Percentiles rank a stretch among this genome's conserved stretches.
These are phyloP conservation scores for Lasiodiplodia hormozganensis DNA, from an alignment of 2,329 filamentous ascomycete species.

Conservation along the genomic window DNA sequence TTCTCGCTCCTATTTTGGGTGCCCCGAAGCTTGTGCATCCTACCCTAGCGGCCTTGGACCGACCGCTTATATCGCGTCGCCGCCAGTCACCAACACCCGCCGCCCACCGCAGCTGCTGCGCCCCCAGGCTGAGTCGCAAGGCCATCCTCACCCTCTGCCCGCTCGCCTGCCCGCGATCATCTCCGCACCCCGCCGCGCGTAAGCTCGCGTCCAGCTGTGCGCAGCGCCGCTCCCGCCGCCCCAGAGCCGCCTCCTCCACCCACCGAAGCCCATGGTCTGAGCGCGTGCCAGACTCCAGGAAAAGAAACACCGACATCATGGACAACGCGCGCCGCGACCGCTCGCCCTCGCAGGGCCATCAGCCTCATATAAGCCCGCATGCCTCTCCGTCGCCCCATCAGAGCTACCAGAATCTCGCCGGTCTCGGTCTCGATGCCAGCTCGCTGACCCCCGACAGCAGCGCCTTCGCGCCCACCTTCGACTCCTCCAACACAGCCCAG, in stretches of 20 bases:
- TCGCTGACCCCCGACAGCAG: slow-evolving; percentile 40
- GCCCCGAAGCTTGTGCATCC: slow-evolving; percentile 26
- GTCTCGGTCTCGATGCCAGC: slow-evolving; percentile 65
- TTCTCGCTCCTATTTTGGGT: slow-evolving; percentile 26
- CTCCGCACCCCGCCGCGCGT: slow-evolving; percentile 19
- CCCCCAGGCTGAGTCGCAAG: slow-evolving; percentile 31
- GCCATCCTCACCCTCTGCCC: slow-evolving; percentile 27
- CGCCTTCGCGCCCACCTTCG: slow-evolving; percentile 33
- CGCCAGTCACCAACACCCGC: slow-evolving; percentile 17
- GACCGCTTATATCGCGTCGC: slow-evolving; percentile 24
- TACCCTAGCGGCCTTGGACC: slow-evolving; percentile 19
- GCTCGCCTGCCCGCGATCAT: slow-evolving; percentile 17
- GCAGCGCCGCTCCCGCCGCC: slow-evolving; percentile 21
- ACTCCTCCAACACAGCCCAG: slow-evolving; percentile 53
- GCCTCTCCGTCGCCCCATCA: slow-evolving; percentile 68
- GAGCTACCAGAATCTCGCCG: slow-evolving; percentile 63
- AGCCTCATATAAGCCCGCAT: slow-evolving; percentile 70
- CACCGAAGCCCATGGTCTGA: slow-evolving; percentile 37
- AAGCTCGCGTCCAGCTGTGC: slow-evolving; percentile 28
- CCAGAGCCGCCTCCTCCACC: slow-evolving; percentile 30
- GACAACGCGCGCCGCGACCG: slow-evolving; percentile 66
- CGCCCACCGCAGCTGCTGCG: slow-evolving; percentile 29
- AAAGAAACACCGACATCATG: slow-evolving; percentile 51
- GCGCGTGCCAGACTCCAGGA: slow-evolving; percentile 37
- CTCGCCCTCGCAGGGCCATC: slow-evolving; percentile 66